Percentiles rank a stretch among this genome's conserved stretches.
phyloP scores from a whole-genome alignment of 495 filamentous ascomycete genomes.

The Hapsidospora chrysogenum region DNA sequence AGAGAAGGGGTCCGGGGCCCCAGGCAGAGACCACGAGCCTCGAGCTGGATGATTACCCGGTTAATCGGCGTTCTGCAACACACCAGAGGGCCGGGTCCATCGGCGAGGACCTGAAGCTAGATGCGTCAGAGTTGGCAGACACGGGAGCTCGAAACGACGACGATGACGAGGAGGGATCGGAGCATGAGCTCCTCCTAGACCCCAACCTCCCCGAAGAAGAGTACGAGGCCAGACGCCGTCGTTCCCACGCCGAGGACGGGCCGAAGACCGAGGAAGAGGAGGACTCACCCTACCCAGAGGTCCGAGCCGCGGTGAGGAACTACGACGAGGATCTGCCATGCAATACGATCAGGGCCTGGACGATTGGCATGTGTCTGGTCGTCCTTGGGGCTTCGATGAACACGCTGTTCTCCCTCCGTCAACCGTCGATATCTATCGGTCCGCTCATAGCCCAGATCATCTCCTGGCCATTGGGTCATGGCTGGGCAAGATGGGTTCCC shows the following conservation, averaged over 20 bases:
- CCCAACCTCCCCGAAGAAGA: constrained; percentile 30
- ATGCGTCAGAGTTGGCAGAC: constrained; percentile 17
- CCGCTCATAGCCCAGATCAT: constrained; percentile 53
- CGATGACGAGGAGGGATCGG: constrained; percentile 21
- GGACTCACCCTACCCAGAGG: constrained; percentile 58
- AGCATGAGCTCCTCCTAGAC: constrained; percentile 27
- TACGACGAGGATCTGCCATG: constrained; percentile 48
- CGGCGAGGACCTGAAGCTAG: too few species aligned
- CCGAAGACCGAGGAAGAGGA: constrained; percentile 18
- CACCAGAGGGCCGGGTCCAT: too few species aligned
- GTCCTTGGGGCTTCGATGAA: constrained; percentile 52
- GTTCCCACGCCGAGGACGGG: constrained; percentile 7
- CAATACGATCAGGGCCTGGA: constrained; percentile 62
- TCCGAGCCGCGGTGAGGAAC: constrained; percentile 42
- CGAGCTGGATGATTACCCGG: background rate
- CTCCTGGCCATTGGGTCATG: constrained; percentile 52
- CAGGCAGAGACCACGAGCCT: background rate
- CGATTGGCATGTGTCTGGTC: constrained; percentile 47
- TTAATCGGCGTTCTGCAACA: background rate
- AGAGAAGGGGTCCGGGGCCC: too few species aligned
- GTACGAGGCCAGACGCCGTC: constrained; percentile 10
- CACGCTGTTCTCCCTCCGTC: constrained; percentile 52
- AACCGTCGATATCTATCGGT: constrained; percentile 47
- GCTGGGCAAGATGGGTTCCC: constrained; percentile 30
- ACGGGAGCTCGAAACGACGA: constrained; percentile 9